Base-by-base conservation (phyloP, 768 basidiomycete species). In the Chalciporus piperatus region DNA sequence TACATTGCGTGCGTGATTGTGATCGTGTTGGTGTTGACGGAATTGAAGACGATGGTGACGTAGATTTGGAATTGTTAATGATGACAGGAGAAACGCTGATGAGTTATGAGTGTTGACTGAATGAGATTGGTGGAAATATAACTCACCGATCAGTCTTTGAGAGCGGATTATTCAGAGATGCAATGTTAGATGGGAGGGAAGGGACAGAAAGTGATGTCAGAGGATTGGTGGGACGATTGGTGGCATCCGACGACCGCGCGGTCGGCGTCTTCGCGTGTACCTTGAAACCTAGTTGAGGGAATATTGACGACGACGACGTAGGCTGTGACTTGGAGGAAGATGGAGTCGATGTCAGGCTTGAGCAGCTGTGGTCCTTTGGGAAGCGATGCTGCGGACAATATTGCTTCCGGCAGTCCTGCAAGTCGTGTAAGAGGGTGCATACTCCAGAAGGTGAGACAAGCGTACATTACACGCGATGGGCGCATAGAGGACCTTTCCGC, bases 301-400 rank as follows among this genome's bases (percentile, higher is more conserved):
- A 32, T 30, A 27, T 16, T 17, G 23, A 33, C 11, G 56, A 45
- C 19, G 56, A 45, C 19, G 56, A 32, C 11, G 25, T 22, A 20
- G 4, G 58, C 6, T 19, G 54, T 30, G 48, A 44, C 19, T 50
- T 61, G n/a, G 59, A 51, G 8, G 68, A 52, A 13, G 51, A 12
- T 2, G 45, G 2, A 12, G 50, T 37, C 35, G 66, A 47, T 3
- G 51, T 0, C 45, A 59, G 52, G 27, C 64, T 61, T 22, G 67
- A 23, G 59, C 90, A 91, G 47, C 52, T 74, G 55, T 94, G 91
- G 57, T 88, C 84, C 38, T 73, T 72, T 9, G 89, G 85, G 68
- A 90, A 90, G 40, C 92, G 87, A 63, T 94, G 91, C 23, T 80
- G 70, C 0, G 87, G 77, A 63, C 91, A 94, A 63, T 83, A 93